Evolutionary conservation across 768 basidiomycete species (phyloP).

Genomic region (Amanita rimosa): DNA sequence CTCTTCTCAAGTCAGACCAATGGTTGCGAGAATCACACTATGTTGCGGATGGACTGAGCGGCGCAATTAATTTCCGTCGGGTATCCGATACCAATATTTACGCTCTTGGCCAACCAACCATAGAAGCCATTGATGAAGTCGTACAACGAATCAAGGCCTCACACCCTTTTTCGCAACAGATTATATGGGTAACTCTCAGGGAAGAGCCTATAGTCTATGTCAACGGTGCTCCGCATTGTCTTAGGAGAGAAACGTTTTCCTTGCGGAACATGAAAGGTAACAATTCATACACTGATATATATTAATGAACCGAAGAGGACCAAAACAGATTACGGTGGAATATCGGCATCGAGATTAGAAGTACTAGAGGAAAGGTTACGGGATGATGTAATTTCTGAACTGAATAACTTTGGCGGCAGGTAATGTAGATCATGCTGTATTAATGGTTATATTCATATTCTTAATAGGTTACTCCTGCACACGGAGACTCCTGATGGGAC

Average conservation of each 20-base stretch:
- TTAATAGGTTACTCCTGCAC: conserved; percentile 67
- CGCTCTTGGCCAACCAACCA: conserved; percentile 87
- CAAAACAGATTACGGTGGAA: conserved; percentile 79
- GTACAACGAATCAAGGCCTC: conserved; percentile 48
- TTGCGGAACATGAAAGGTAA: conserved; percentile 90
- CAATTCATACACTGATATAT: neutral
- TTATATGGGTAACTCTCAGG: conserved; percentile 89
- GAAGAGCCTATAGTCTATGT: conserved; percentile 90
- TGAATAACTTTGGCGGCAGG: conserved; percentile 78
- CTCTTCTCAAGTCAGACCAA: conserved; percentile 85
- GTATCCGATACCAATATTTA: conserved; percentile 76
- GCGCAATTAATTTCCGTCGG: conserved; percentile 92
- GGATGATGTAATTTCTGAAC: conserved; percentile 78
- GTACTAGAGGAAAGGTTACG: conserved; percentile 83
- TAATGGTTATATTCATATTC: neutral
- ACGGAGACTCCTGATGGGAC: conserved; percentile 81
- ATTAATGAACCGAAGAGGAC: neutral
- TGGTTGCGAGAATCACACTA: conserved; percentile 70
- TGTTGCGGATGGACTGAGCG: conserved; percentile 63
- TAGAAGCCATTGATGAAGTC: conserved; percentile 78
- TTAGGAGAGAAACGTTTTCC: conserved; percentile 76
- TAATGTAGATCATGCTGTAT: conserved; percentile 16
- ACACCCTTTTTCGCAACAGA: conserved; percentile 47
- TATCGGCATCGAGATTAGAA: conserved; percentile 83
- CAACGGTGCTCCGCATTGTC: conserved; percentile 86